phyloP scores from a whole-genome alignment of 768 basidiomycete genomes.

The Collybia nuda region DNA sequence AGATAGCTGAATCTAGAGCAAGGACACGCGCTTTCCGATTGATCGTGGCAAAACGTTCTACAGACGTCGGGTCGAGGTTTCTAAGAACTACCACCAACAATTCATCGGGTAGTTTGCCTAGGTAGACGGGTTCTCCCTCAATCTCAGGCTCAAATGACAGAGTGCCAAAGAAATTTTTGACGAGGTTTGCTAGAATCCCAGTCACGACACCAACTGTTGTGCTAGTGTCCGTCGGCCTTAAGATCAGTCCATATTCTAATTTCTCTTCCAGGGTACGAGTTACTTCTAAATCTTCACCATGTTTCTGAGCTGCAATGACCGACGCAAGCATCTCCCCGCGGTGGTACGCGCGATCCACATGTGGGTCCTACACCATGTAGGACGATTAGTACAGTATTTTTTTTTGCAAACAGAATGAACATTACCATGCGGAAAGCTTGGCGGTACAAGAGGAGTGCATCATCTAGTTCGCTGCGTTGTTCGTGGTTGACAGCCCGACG shows the following conservation, averaged over 20 bases:
- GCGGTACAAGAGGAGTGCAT: slow-evolving; percentile 75
- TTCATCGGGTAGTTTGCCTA: slow-evolving; percentile 75
- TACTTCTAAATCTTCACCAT: background rate
- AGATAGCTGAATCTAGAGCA: slow-evolving; percentile 66
- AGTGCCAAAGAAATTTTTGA: slow-evolving; percentile 46
- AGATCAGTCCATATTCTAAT: slow-evolving; percentile 22
- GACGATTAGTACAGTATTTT: too few relatives aligned
- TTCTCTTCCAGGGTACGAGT: slow-evolving; percentile 25
- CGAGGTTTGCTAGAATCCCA: slow-evolving; percentile 43
- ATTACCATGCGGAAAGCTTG: slow-evolving; percentile 70
- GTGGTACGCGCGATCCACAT: slow-evolving; percentile 74
- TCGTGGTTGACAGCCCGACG: slow-evolving; percentile 70
- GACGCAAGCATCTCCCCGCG: slow-evolving; percentile 50
- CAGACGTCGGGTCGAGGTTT: slow-evolving; percentile 58
- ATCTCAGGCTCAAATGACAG: slow-evolving; percentile 69
- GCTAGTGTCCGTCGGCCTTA: slow-evolving; percentile 19
- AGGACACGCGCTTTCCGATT: slow-evolving; percentile 75
- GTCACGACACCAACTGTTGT: slow-evolving; percentile 24
- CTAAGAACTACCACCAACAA: slow-evolving; percentile 67
- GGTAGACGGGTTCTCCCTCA: slow-evolving; percentile 53
- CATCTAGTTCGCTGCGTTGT: slow-evolving; percentile 70
- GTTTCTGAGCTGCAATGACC: slow-evolving; percentile 26
- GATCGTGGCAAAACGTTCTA: slow-evolving; percentile 78
- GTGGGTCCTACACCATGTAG: slow-evolving; percentile 41
- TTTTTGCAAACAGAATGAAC: background rate